Evolutionary conservation across 768 basidiomycete genomes (phyloP), one percentile per base, ranked within the genome.

Genomic region (Paxillus ammoniavirescens): DNA sequence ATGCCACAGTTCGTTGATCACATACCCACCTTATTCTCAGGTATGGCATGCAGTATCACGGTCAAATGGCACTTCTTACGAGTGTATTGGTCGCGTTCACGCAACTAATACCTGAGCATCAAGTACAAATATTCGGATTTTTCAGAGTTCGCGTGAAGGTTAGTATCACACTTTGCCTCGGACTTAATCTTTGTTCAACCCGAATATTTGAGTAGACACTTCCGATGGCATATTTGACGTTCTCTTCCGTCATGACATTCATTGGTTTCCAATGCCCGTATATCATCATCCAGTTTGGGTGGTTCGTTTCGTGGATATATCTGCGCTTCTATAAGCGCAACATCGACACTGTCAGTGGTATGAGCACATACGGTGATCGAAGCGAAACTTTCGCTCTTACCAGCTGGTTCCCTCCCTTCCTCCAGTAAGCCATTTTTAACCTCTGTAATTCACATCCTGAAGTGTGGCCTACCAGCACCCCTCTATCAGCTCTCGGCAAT

Each of bases 241-340:
- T 98, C 52, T 98, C 95, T 9, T 93, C 89, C 55, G 80, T 97
- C 26, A 77, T 93, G 73, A 88, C 86, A 57, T 60, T 96, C 45
- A 54, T 93, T 42, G 93, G 93, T 18, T 87, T 87, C 73, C 93
- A 93, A 67, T 87, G 84, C 53, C 93, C 93, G 14, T 96, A 84
- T 77, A 92, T 95, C 47, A 74, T 94, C 65, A 94, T 98, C 58
- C 97, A 99, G 66, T 99, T 98, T 68, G 97, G 96, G n/a, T 99
- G 96, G 93, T 88, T 97, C 52, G 90, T 94, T 8, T 82, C 89
- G 31, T 99, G 93, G 90, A 79, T 91, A 50, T 99, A 97, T 73
- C 82, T 99, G 33, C 86, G 97, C 36, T 98, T 99, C 77, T 93
- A 98, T 79, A 98, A 98, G 75, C 86, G 89, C 69, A 89, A 88